These are phyloP conservation scores for Teunomyces kruisii DNA, from an alignment of 805 yeast genomes.

Conservation along the genomic window DNA sequence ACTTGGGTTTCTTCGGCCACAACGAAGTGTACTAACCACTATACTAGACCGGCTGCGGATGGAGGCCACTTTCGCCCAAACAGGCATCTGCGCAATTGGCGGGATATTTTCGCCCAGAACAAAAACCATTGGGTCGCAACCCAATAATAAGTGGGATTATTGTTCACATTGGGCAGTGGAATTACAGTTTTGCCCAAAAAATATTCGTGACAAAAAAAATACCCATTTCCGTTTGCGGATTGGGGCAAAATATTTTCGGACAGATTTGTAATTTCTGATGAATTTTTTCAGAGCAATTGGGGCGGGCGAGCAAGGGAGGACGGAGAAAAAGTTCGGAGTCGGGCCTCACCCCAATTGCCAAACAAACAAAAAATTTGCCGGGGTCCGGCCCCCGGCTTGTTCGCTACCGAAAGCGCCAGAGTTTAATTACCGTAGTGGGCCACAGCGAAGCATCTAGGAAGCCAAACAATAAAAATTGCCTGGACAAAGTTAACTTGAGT, in stretches of 20 bases:
- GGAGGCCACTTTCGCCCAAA: no score
- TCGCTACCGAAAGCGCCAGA: no score
- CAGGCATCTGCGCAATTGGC: no score
- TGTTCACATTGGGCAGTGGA: background rate
- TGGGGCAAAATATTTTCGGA: background rate
- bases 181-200: background rate
- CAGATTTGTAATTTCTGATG: background rate
- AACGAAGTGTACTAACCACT: slow-evolving; percentile 74
- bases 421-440: background rate
- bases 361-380: background rate
- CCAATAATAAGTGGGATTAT: background rate
- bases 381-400: no score
- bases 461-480: background rate
- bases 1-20: slow-evolving; percentile 76
- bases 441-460: background rate
- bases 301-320: background rate
- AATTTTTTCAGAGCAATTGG: background rate
- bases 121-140: no score
- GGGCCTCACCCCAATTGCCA: background rate
- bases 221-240: background rate
- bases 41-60: slow-evolving; percentile 53
- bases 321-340: background rate
- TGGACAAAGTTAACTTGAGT: background rate
- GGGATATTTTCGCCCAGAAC: no score
- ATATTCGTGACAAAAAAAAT: background rate